Conservation (phyloP, 139 green algal genomes). For the Micractinium sp. region DNA sequence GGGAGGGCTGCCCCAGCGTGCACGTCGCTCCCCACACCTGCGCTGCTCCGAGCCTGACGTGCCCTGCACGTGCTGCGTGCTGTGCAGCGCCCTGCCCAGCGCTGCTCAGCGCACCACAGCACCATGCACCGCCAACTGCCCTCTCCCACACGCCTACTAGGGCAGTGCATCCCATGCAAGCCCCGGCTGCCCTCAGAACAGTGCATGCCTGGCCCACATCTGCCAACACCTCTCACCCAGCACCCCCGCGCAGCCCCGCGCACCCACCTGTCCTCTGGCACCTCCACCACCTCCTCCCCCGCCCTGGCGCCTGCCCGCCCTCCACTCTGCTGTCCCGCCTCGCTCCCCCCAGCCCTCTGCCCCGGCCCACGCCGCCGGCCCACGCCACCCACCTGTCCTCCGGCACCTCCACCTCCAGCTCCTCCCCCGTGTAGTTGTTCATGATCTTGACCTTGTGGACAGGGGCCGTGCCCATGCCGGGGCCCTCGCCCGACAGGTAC, state of each 20-base stretch:
- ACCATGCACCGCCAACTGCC: too few relatives aligned
- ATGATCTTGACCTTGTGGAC: constrained; percentile 84
- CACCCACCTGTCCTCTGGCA: too few relatives aligned
- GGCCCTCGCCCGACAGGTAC: constrained; percentile 80
- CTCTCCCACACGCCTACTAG: too few relatives aligned
- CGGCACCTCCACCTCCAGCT: constrained; percentile 71
- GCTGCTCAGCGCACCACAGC: too few relatives aligned
- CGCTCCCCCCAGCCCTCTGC: neutral
- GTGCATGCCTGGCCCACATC: too few relatives aligned
- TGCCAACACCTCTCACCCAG: too few relatives aligned
- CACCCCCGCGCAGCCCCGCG: too few relatives aligned
- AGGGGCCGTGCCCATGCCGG: constrained; percentile 46
- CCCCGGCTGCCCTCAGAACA: too few relatives aligned
- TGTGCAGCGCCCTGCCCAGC: too few relatives aligned
- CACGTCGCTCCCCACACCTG: neutral
- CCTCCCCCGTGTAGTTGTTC: constrained; percentile 75
- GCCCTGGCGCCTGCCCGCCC: neutral
- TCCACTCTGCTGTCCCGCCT: neutral
- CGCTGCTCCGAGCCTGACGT: neutral
- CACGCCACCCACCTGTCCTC: constrained; percentile 11
- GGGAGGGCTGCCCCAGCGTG: neutral
- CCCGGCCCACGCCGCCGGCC: neutral
- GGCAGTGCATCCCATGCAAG: neutral
- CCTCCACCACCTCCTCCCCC: too few relatives aligned
- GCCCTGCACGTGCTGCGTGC: neutral